A percentile compares a stretch with the other conserved stretches of the same genome.
Evolutionary conservation across 2,329 filamentous ascomycete genomes (phyloP).

Genomic region (Fonsecaea erecta): DNA sequence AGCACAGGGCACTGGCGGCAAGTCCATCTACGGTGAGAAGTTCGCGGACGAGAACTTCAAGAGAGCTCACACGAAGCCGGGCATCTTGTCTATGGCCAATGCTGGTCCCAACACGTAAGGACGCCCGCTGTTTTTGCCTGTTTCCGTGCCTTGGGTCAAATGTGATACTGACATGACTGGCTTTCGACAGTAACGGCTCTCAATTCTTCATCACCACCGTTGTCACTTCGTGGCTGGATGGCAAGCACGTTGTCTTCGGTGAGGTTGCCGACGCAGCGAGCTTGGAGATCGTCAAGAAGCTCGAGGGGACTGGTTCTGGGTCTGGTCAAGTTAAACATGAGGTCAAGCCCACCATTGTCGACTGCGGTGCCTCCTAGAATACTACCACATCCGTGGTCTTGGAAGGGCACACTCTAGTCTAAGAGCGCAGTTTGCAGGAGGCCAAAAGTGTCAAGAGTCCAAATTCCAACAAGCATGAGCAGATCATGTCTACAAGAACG

Average conservation of each 20-base stretch:
- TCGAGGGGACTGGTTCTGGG: constrained; percentile 63
- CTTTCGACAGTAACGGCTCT: constrained; percentile 64
- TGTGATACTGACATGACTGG: constrained; percentile 12
- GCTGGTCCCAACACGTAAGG: constrained; percentile 79
- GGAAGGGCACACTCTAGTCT: background rate
- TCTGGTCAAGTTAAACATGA: constrained; percentile 58
- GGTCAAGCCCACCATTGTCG: constrained; percentile 61
- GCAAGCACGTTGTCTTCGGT: constrained; percentile 73
- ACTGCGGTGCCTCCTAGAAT: constrained; percentile 46
- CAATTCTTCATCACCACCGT: constrained; percentile 76
- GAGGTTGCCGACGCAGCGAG: constrained; percentile 62
- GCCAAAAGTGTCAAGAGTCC: constrained; percentile 11
- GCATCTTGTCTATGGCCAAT: constrained; percentile 69
- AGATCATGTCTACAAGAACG: constrained; percentile 20
- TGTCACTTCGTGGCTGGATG: constrained; percentile 68
- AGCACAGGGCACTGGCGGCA: constrained; percentile 78
- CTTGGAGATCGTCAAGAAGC: constrained; percentile 60
- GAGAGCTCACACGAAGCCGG: constrained; percentile 68
- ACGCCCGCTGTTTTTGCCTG: background rate
- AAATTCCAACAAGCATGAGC: constrained; percentile 13
- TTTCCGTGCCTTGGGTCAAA: background rate
- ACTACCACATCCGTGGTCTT: constrained; percentile 2
- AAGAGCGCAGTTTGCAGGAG: constrained; percentile 1
- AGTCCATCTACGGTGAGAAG: constrained; percentile 70
- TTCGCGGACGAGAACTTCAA: constrained; percentile 75